Conservation (phyloP, 1,284 basidiomycete species). For the Marasmius oreades region DNA sequence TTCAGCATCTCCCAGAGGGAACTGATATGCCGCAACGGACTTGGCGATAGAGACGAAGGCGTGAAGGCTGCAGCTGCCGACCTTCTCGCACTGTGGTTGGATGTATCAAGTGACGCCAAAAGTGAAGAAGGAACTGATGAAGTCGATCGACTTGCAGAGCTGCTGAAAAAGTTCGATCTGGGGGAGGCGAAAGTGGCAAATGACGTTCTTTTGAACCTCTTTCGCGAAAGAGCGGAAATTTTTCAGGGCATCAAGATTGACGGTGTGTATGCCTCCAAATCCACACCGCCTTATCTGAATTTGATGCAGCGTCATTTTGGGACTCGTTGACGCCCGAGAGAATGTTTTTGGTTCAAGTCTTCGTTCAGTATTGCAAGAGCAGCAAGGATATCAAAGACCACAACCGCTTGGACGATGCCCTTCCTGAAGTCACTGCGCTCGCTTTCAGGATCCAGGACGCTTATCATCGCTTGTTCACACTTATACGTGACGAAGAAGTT, state of each 20-base stretch:
- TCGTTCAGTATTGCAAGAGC: slow-evolving; percentile 70
- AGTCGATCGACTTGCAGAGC: slow-evolving; percentile 28
- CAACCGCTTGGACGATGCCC: slow-evolving; percentile 49
- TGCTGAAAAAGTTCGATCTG: slow-evolving; percentile 38
- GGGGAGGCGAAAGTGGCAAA: slow-evolving; percentile 31
- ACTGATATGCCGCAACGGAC: slow-evolving; percentile 72
- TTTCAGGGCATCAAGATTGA: slow-evolving; percentile 66
- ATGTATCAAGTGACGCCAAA: slow-evolving; percentile 34
- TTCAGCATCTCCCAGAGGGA: slow-evolving; percentile 76
- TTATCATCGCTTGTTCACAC: slow-evolving; percentile 63
- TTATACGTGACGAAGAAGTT: slow-evolving; percentile 31
- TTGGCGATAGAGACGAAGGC: slow-evolving; percentile 81
- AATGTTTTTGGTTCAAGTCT: slow-evolving; percentile 82
- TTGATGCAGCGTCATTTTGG: slow-evolving; percentile 53
- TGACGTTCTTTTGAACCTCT: slow-evolving; percentile 36
- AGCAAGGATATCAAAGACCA: slow-evolving; percentile 35
- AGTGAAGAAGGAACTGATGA: slow-evolving; percentile 29
- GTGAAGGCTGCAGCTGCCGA: slow-evolving; percentile 76
- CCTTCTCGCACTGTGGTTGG: slow-evolving; percentile 74
- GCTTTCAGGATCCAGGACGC: slow-evolving; percentile 77
- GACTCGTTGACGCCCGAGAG: slow-evolving; percentile 68
- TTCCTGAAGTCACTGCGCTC: slow-evolving; percentile 85
- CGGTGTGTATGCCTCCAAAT: slow-evolving; percentile 40
- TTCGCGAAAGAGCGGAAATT: slow-evolving; percentile 31
- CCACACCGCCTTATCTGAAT: not conserved